Base-by-base conservation (phyloP, 441 rosid species). In the Pelargonium cotyledonis region DNA sequence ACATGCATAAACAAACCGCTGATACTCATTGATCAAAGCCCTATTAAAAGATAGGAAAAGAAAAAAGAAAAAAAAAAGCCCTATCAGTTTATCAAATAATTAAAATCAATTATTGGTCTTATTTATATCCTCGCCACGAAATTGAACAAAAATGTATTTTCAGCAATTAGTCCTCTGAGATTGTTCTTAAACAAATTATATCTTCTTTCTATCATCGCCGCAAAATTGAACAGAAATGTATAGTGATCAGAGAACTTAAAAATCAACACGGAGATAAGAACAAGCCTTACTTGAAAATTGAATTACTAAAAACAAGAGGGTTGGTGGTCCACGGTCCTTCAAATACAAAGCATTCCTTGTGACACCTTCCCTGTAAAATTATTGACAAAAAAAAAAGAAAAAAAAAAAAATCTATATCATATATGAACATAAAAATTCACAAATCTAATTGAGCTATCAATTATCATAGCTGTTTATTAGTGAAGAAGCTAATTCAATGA, bases 291-390 rank as follows among this genome's bases (percentile, higher is more conserved):
- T 78, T 85, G 76, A 80, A 85, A 68, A 80, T 84, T 29, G 86
- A 80, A 73, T 85, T 85, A 66, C 80, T 88, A 62, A 85, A 86
- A 65, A 82, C 79, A 63, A 86, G 86, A 72, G 88, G 88, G 65
- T 82, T 79, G 53, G 61, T 69, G 53, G 90, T 84, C 90, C 90
- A 84, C 8, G 90, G 77, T 49, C 88, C 90, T 46, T 86, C 86
- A 62, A 84, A 85, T 61, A 87, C 89, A 8, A 86, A 85, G 9
- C 90, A 84, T 68, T 84, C 90, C 77, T 86, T 81, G 77, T 84
- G 90, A 76, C 88, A 82, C 70, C 88, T 81, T 9, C 90, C 90
- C 90, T 84, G 73, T 43, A 35, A 35, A 5, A 35, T 35, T 6
- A 4, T 4, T n/a, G n/a, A n/a, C n/a, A n/a, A n/a, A n/a, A n/a